Evolutionary conservation across 768 basidiomycete genomes (phyloP), one percentile per base, ranked within the genome.

Genomic region (Tephrocybe sp.): DNA sequence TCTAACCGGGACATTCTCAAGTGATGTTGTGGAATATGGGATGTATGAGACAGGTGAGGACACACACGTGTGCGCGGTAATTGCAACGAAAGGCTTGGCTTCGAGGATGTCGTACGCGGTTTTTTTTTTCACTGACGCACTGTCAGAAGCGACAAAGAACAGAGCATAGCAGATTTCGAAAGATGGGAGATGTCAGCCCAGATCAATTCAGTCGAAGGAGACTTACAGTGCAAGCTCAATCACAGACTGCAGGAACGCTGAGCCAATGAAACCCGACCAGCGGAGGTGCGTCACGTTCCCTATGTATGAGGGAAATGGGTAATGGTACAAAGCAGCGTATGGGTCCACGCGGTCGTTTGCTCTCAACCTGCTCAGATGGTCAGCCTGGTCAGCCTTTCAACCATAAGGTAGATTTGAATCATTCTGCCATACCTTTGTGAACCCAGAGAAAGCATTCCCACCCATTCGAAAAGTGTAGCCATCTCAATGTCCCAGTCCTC

Each of bases 321-420:
- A 66, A 18, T 79, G 76, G 62, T 89, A 90, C 9, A 87, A 69
- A 1, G 85, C 81, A 9, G 89, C 74, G 53, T 80, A 90, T 9
- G 88, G 82, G 56, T 88, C 84, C 23, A 82, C 80, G 40, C 80
- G 76, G 57, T 89, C 87, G 57, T 81, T 81, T 3, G 72, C 79
- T 32, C 71, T 64, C 4, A 90, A 62, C 58, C 88, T 90, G 54
- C 3, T 14, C 18, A 41, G 1, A 32, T 37, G 32, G 15, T 36
- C 8, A 36, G 15, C 4, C 36, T n/a, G 39, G 39, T 33, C 24
- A 15, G 18, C 28, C 9, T 5, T 3, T 18, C 21, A 44, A 34
- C 21, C 42, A 55, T 45, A n/a, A n/a, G 24, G 14, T n/a, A 33
- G 17, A 42, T 41, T 15, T 1, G 3, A 30, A 37, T 44, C 40